Conservation (phyloP, 495 filamentous ascomycete genomes). For the Cenococcum geophilum region DNA sequence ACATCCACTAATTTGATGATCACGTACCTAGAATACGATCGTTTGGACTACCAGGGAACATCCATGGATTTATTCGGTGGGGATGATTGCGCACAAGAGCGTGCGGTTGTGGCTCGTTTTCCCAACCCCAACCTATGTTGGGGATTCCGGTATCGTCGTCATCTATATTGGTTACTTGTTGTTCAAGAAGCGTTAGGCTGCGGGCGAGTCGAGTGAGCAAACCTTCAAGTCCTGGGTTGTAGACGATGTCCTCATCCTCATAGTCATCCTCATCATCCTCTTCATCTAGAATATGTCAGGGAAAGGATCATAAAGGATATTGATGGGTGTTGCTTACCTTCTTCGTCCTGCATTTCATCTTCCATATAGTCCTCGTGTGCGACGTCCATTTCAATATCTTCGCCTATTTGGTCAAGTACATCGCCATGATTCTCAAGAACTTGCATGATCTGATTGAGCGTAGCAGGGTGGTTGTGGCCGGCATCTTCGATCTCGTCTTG, state of each 20-base stretch:
- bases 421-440: constrained; percentile 20
- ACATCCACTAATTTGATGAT: neutral
- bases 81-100: neutral
- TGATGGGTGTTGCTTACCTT: constrained; percentile 30
- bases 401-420: constrained; percentile 19
- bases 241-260: constrained; percentile 39
- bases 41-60: constrained; percentile 33
- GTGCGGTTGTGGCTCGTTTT: constrained; percentile 5
- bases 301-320: constrained; percentile 11
- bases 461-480: constrained; percentile 3
- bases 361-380: constrained; percentile 39
- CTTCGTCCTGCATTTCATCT: constrained; percentile 62
- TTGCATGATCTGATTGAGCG: constrained; percentile 13
- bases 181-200: constrained; percentile 24
- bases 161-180: constrained; percentile 1
- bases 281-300: constrained; percentile 24
- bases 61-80: constrained; percentile 29
- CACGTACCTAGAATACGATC: constrained; percentile 30
- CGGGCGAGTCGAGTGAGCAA: neutral
- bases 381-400: constrained; percentile 24
- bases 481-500: constrained; percentile 36
- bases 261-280: constrained; percentile 40
- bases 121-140: constrained; percentile 15
- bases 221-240: constrained; percentile 39
- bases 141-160: constrained; percentile 21